Base-by-base conservation (phyloP, 1,139 yeast species). In the Groenewaldozyma auringiensis region DNA sequence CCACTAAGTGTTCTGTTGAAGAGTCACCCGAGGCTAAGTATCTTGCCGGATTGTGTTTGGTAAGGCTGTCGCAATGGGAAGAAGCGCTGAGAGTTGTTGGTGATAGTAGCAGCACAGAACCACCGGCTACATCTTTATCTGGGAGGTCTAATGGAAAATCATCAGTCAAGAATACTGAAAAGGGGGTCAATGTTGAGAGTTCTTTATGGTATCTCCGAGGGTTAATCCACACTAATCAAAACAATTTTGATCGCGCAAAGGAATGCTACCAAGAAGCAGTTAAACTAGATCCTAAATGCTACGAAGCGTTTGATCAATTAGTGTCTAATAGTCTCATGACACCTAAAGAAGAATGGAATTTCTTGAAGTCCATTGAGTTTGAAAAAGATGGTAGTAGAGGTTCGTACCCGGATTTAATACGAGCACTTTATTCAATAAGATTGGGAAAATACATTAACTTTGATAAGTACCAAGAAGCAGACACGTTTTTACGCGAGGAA, bases 1-100 rank as follows among this genome's bases (percentile, higher is more conserved):
- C 25, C n/a, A 20, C 45, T 3, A 37, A 22, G 18, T 43, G 40
- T 40, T 44, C 14, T 13, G 33, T 44, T 6, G 72, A 67, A 20
- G 66, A 76, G 11, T 71, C 74, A 47, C 83, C 86, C 2, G 78
- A 85, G 54, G 89, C 97, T 63, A 69, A 94, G 35, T 89, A 88
- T 58, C 69, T 92, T 45, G 83, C 92, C 0, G 95, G 92, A 0
- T 70, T 83, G 36, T 83, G 95, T 52, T 67, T 86, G 52, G 70
- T 83, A 35, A 82, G 84, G 54, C 62, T 89, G 53, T 92, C 83
- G 48, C 71, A 76, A 53, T 84, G 88, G 80, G 96, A 89, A 47
- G 96, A 87, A 43, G 97, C 97, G 0, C 69, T 89, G 50, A 94
- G 84, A 53, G 68, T 89, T 29, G 76, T 92, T 25, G 96, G 96